Evolutionary conservation across 352 stramenopile species (phyloP).

Genomic region (Pseudoperonospora humuli): DNA sequence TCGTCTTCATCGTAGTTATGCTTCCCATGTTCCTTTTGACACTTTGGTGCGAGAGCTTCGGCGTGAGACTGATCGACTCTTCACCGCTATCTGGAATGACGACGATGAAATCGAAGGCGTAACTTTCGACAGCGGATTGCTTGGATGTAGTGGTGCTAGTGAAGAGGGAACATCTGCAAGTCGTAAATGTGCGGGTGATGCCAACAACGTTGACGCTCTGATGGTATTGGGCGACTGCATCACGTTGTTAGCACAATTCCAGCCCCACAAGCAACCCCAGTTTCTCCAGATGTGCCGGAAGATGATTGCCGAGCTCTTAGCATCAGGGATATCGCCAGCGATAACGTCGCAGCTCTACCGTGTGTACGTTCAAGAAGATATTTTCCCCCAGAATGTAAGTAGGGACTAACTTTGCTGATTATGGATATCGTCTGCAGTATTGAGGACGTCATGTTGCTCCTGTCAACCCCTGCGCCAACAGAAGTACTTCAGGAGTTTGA

Average conservation of each 20-base stretch:
- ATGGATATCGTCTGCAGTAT: conserved; percentile 7
- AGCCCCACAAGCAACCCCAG: conserved; percentile 16
- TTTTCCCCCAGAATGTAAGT: neutral
- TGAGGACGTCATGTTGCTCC: conserved; percentile 14
- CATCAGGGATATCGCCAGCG: conserved; percentile 8
- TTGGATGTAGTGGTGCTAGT: too few species aligned
- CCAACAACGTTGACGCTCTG: too few species aligned
- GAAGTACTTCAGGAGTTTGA: neutral
- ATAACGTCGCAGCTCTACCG: conserved; percentile 21
- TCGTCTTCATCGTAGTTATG: conserved; percentile 27
- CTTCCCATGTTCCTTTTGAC: conserved; percentile 28
- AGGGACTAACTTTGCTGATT: conserved; percentile 2
- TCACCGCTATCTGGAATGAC: too few species aligned
- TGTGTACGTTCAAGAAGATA: conserved; percentile 21
- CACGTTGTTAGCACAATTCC: conserved; percentile 19
- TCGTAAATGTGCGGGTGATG: too few species aligned
- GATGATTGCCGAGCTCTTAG: conserved; percentile 15
- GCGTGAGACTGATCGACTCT: conserved; percentile 25
- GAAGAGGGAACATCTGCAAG: too few species aligned
- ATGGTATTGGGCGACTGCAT: conserved; percentile 36
- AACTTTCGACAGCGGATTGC: too few species aligned
- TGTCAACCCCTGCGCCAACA: conserved; percentile 5
- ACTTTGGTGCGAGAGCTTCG: conserved; percentile 35
- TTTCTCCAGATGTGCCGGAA: conserved; percentile 30
- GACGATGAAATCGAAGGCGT: too few species aligned